Percentiles rank a stretch among this genome's conserved stretches.
These are phyloP conservation scores for Calonectria hongkongensis DNA, from an alignment of 2,329 filamentous ascomycete genomes.

Conservation along the genomic window DNA sequence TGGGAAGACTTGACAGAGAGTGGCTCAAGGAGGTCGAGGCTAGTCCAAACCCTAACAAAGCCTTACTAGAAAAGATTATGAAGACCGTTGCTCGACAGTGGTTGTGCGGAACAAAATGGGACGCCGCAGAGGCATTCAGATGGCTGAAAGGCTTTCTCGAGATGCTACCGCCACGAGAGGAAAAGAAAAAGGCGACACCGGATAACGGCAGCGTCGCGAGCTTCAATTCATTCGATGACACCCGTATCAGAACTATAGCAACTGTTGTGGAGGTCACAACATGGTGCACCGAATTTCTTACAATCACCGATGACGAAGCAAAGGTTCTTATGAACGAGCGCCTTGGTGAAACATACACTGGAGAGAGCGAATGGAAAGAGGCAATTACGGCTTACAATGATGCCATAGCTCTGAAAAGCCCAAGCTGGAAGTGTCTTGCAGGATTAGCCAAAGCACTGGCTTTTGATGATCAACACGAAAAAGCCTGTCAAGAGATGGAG, in stretches of 20 bases:
- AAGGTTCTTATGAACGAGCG: conserved; percentile 15
- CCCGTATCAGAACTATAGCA: neutral
- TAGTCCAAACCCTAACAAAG: neutral
- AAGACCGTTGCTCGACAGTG: neutral
- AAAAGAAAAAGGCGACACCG: neutral
- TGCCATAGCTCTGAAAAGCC: neutral
- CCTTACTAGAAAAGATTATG: conserved; percentile 7
- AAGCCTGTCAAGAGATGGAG: conserved; percentile 13
- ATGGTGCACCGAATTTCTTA: conserved; percentile 13
- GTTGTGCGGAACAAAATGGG: conserved; percentile 2
- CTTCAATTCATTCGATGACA: neutral
- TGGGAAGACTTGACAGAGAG: conserved; percentile 8
- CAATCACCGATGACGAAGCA: neutral
- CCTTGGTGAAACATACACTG: conserved; percentile 6
- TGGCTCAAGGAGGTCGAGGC: conserved; percentile 19
- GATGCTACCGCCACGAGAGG: neutral
- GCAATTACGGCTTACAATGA: neutral
- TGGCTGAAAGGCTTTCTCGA: neutral
- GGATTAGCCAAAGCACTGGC: conserved; percentile 11
- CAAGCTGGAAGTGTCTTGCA: neutral
- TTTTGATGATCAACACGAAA: neutral
- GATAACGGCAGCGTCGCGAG: neutral
- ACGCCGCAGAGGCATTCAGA: neutral
- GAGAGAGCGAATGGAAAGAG: neutral
- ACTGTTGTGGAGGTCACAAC: neutral